phyloP scores from a whole-genome alignment of 2,329 filamentous ascomycete species.

The Cryoendolithus antarcticus region DNA sequence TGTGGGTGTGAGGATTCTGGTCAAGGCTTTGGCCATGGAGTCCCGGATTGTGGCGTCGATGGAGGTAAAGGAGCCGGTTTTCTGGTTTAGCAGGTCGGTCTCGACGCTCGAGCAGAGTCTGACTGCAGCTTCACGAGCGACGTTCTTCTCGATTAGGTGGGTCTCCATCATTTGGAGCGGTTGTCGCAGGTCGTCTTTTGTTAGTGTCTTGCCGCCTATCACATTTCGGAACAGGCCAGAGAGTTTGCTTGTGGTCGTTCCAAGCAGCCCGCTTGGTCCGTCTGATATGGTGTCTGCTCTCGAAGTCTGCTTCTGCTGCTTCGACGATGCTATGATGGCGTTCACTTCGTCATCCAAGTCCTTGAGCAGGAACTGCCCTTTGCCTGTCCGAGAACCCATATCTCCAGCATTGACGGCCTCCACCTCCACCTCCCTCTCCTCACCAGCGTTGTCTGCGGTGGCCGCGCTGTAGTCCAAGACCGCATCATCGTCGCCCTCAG shows the following conservation, averaged over 20 bases:
- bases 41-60: conserved; percentile 68
- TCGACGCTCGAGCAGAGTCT: conserved; percentile 86
- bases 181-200: conserved; percentile 77
- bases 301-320: conserved; percentile 46
- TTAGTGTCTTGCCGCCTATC: conserved; percentile 84
- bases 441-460: conserved; percentile 40
- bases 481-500: conserved; percentile 65
- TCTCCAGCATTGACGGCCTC: conserved; percentile 66
- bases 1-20: conserved; percentile 90
- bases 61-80: conserved; percentile 76
- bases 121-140: conserved; percentile 84
- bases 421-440: conserved; percentile 38
- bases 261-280: conserved; percentile 52
- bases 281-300: conserved; percentile 45
- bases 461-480: conserved; percentile 81
- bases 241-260: conserved; percentile 68
- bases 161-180: conserved; percentile 94
- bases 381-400: conserved; percentile 74
- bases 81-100: conserved; percentile 79
- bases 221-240: conserved; percentile 87
- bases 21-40: conserved; percentile 83
- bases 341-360: conserved; percentile 91
- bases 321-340: conserved; percentile 71
- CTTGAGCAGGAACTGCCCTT: conserved; percentile 87
- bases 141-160: conserved; percentile 88